Conservation (phyloP, 2,329 filamentous ascomycete species). For the Fusarium decemcellulare region DNA sequence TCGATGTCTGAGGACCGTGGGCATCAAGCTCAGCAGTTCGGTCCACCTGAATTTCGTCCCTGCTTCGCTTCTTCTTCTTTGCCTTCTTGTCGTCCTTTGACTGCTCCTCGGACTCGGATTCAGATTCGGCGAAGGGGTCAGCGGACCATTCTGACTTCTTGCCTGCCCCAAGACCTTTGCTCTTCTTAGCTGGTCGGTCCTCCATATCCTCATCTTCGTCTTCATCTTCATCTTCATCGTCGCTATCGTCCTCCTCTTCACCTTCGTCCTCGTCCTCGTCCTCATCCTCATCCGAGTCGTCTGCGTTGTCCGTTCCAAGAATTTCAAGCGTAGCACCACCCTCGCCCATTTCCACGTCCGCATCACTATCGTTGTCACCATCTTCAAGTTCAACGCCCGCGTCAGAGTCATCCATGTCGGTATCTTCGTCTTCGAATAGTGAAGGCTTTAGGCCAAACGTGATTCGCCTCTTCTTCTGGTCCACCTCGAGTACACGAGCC, state of each 20-base stretch:
- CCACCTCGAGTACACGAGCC: constrained; percentile 86
- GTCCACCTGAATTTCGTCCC: constrained; percentile 86
- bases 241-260: constrained; percentile 62
- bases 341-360: constrained; percentile 66
- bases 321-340: constrained; percentile 60
- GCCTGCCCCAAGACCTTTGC: constrained; percentile 60
- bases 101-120: constrained; percentile 62
- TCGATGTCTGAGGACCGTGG: constrained; percentile 88
- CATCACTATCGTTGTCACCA: constrained; percentile 62
- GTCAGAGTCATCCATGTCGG: constrained; percentile 65
- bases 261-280: constrained; percentile 52
- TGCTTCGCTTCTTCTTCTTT: constrained; percentile 79
- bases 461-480: constrained; percentile 81
- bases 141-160: constrained; percentile 94
- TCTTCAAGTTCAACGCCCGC: constrained; percentile 62
- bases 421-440: constrained; percentile 80
- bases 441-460: constrained; percentile 95
- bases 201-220: constrained; percentile 59
- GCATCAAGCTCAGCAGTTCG: constrained; percentile 92
- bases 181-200: constrained; percentile 53
- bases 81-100: constrained; percentile 52
- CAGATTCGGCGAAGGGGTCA: constrained; percentile 74
- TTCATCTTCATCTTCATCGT: constrained; percentile 51
- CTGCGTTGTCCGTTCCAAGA: constrained; percentile 61
- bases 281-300: constrained; percentile 57